Evolutionary conservation across 2,329 filamentous ascomycete genomes (phyloP).

Genomic region (Fusarium piperis): DNA sequence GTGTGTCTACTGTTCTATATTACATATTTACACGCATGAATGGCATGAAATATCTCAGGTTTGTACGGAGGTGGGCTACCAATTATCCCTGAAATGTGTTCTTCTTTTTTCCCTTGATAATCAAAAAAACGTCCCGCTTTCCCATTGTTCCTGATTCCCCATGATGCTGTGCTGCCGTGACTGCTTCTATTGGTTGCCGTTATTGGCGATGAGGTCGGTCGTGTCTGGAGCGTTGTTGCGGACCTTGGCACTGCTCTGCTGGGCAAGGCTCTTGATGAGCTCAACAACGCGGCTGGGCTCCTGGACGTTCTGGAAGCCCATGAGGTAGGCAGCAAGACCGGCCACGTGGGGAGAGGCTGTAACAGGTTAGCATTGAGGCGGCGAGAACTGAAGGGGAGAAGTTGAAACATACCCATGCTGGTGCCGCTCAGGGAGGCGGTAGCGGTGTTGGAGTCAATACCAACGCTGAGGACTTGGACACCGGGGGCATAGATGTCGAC

Average conservation of each 20-base stretch:
- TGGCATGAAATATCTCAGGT: conserved; percentile 29
- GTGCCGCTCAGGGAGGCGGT: conserved; percentile 62
- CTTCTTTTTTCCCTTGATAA: conserved; percentile 10
- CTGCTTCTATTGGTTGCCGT: conserved; percentile 53
- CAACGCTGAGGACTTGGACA: conserved; percentile 62
- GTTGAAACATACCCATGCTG: conserved; percentile 60
- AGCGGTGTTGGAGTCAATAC: conserved; percentile 59
- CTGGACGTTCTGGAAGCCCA: conserved; percentile 63
- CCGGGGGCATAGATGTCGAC: conserved; percentile 68
- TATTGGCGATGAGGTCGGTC: conserved; percentile 66
- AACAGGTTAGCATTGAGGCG: conserved; percentile 21
- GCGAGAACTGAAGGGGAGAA: not conserved
- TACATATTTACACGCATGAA: conserved; percentile 33
- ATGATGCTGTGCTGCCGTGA: conserved; percentile 3
- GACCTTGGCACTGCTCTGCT: conserved; percentile 56
- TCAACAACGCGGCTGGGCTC: conserved; percentile 49
- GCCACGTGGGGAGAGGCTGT: conserved; percentile 71
- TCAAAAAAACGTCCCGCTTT: conserved; percentile 25
- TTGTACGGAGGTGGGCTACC: conserved; percentile 32
- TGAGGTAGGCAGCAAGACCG: conserved; percentile 74
- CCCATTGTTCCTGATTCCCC: conserved; percentile 15
- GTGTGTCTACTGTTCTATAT: conserved; percentile 35
- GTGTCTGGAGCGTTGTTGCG: conserved; percentile 54
- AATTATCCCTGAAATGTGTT: conserved; percentile 36
- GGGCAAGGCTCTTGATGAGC: conserved; percentile 65